Conservation (phyloP, 768 basidiomycete species). For the Fistulinella prunicolor region DNA sequence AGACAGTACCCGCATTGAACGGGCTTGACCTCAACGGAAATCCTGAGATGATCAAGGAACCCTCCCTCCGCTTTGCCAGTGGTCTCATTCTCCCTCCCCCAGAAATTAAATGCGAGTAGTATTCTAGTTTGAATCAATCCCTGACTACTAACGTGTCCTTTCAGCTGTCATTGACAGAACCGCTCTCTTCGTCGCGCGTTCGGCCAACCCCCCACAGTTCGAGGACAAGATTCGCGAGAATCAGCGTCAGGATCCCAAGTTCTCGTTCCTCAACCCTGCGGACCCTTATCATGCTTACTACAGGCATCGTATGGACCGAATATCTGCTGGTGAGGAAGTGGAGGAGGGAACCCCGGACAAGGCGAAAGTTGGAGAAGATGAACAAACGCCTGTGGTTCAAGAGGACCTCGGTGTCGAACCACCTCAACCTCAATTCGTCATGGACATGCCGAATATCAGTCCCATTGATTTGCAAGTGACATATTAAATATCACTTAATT, state of each 20-base stretch:
- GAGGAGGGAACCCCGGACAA: conserved; percentile 56
- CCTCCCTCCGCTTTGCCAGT: conserved; percentile 56
- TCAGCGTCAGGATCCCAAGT: conserved; percentile 95
- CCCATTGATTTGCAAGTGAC: conserved; percentile 83
- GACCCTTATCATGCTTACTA: conserved; percentile 99
- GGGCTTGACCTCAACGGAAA: conserved; percentile 42
- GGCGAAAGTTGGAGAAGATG: conserved; percentile 36
- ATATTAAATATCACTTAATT: neutral
- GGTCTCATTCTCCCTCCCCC: conserved; percentile 95
- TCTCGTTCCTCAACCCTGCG: conserved; percentile 94
- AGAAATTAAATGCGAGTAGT: conserved; percentile 78
- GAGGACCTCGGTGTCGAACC: conserved; percentile 75
- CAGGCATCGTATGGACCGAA: conserved; percentile 83
- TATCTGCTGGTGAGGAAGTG: conserved; percentile 68
- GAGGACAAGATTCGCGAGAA: conserved; percentile 97
- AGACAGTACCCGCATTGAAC: conserved; percentile 38
- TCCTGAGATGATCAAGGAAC: conserved; percentile 39
- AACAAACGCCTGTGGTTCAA: conserved; percentile 31
- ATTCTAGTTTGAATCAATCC: neutral
- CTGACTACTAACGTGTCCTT: conserved; percentile 9
- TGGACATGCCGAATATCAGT: conserved; percentile 85
- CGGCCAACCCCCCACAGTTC: conserved; percentile 89
- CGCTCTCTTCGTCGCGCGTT: conserved; percentile 85
- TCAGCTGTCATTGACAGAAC: conserved; percentile 95
- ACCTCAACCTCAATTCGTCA: conserved; percentile 74